A percentile compares a stretch with the other conserved stretches of the same genome.
Evolutionary conservation across 192 early-diverging fungal genomes (phyloP).

Genomic region (Powellomyces hirtus): DNA sequence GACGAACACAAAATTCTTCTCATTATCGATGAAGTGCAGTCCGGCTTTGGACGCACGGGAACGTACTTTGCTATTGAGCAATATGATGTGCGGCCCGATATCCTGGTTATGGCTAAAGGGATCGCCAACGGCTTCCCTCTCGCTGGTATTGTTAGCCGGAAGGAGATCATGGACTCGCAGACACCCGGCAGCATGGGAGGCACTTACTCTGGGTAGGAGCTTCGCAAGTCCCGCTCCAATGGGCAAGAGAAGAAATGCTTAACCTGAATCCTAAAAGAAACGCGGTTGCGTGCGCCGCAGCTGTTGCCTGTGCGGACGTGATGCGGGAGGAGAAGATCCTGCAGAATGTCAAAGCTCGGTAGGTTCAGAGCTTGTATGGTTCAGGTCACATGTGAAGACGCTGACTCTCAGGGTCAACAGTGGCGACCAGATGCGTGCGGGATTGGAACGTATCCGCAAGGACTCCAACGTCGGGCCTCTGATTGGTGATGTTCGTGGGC

Average conservation of each 20-base stretch:
- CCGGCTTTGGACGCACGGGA: conserved; percentile 16
- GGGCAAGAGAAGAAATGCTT: not conserved
- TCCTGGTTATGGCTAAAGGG: conserved; percentile 20
- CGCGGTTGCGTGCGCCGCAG: conserved; percentile 15
- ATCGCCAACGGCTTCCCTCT: conserved; percentile 20
- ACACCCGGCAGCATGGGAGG: conserved; percentile 22
- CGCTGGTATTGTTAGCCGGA: conserved; percentile 7
- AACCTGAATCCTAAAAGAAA: not conserved
- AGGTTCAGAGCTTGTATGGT: no score
- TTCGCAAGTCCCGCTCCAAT: not conserved
- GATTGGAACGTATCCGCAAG: not conserved
- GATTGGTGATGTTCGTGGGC: conserved; percentile 12
- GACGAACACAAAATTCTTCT: conserved; percentile 17
- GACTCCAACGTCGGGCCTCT: conserved; percentile 1
- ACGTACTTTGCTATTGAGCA: conserved; percentile 25
- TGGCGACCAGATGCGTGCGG: conserved; percentile 1
- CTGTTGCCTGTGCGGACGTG: conserved; percentile 15
- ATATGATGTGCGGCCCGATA: conserved; percentile 7
- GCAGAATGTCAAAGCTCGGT: conserved; percentile 15
- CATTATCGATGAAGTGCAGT: conserved; percentile 16
- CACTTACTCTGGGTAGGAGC: conserved; percentile 10
- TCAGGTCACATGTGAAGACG: no score
- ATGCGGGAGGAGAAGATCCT: conserved; percentile 9
- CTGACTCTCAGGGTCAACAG: no score
- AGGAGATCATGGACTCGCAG: conserved; percentile 18